Evolutionary conservation across 2,329 filamentous ascomycete species (phyloP), one percentile per base, ranked within the genome.

Genomic region (Trichocomaceae sp.): DNA sequence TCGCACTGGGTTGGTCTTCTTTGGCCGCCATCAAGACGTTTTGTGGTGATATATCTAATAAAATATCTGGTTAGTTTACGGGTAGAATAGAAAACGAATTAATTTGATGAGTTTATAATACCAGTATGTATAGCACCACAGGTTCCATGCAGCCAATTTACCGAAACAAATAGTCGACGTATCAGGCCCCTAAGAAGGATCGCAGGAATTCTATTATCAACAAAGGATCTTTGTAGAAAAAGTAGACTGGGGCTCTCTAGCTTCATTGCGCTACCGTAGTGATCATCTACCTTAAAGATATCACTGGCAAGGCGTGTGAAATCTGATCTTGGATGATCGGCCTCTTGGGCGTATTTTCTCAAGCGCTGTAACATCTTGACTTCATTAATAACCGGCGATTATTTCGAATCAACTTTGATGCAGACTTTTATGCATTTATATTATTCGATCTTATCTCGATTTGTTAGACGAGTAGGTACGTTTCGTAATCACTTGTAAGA

Each of bases 91-190:
- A 10, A 17, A 46, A 20, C 2, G 3, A 22, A 12, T 3, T 15
- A 35, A 39, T 15, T 17, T 55, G 15, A 37, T 52, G 47, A 45
- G 35, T 54, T 15, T 33, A 53, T 61, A 56, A 58, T 61, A 78
- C 75, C 75, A 51, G 75, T 73, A 57, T 79, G 75, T 39, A 77
- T 69, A n/a, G 78, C 60, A 10, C 70, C 57, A 61, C 74, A 77
- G 57, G 77, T 71, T 1, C 62, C 71, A 58, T 79, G 77, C 1
- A 79, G 49, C 22, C 61, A 79, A 31, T 79, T 73, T 26, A 79
- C 10, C 10, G 8, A 33, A 33, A 26, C 29, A 12, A 33, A 33
- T 33, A 33, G 12, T 33, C 29, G 29, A 9, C 12, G 29, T 33
- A 33, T 33, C 29, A 33, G 29, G 12, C 8, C 29, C 8, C 29